Conservation (phyloP, 805 yeast genomes). For the Candida ponderosae region DNA sequence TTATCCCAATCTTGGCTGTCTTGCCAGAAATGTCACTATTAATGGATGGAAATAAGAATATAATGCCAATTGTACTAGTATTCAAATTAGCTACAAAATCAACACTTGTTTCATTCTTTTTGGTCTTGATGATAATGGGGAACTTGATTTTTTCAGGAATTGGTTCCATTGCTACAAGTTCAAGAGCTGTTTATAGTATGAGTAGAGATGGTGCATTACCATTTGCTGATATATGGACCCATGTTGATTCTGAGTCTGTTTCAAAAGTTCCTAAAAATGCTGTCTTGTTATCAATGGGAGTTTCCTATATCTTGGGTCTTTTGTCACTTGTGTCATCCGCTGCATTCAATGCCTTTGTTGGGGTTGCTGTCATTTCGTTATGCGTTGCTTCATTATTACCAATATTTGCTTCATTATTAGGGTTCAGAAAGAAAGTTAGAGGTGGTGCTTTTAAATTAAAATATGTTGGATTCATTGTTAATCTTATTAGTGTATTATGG, state of each 20-base stretch:
- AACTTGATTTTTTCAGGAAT: constrained; percentile 71
- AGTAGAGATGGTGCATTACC: constrained; percentile 83
- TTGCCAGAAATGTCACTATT: constrained; percentile 56
- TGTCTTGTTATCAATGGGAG: constrained; percentile 52
- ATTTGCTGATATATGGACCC: constrained; percentile 52
- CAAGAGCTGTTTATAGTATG: constrained; percentile 74
- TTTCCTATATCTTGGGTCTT: constrained; percentile 52
- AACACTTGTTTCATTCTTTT: constrained; percentile 56
- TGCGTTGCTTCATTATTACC: constrained; percentile 77
- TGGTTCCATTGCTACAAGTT: constrained; percentile 74
- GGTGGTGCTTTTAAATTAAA: constrained; percentile 64
- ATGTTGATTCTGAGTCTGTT: constrained; percentile 47
- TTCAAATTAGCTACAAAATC: constrained; percentile 68
- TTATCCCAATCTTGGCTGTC: constrained; percentile 63
- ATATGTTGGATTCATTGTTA: constrained; percentile 56
- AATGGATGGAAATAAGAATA: constrained; percentile 53
- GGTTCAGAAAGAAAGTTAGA: constrained; percentile 50
- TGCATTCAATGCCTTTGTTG: constrained; percentile 79
- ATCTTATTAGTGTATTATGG: constrained; percentile 53
- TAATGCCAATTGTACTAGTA: constrained; percentile 73
- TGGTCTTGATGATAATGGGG: constrained; percentile 59
- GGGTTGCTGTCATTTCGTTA: constrained; percentile 70
- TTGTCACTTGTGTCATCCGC: constrained; percentile 63
- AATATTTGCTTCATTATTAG: constrained; percentile 50
- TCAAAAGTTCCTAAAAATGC: constrained; percentile 67